Evolutionary conservation across 2,329 filamentous ascomycete species (phyloP), one percentile per base, ranked within the genome.

Genomic region (Phialocephala subalpina): DNA sequence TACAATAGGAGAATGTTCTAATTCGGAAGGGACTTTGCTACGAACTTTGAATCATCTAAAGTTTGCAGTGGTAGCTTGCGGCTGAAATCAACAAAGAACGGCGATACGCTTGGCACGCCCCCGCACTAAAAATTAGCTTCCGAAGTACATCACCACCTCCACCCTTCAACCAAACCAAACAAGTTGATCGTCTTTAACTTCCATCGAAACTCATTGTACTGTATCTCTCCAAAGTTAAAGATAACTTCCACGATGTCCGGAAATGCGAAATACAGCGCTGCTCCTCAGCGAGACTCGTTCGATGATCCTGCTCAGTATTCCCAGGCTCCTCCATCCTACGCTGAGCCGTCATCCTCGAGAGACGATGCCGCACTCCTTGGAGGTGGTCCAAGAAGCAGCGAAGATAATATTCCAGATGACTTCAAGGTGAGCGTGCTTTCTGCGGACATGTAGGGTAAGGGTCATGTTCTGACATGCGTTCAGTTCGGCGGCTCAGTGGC

Each of bases 391-490:
- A 89, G 94, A 74, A 86, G 85, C 77, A 94, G 94, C 79, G 89
- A 94, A 77, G 95, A 97, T 81, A 97, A 97, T 76, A 78, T 98
- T 53, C 95, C 95, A 1, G 95, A 98, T 82, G 95, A 98, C 80
- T 98, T 98, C 88, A 98, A 97, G 86, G 91, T 92, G 77, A 29
- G 49, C 22, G 52, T 8, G 5, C 12, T 8, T 47, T 25, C 16
- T 49, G 38, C 22, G 35, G 6, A 14, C 35, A 20, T 38, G 20
- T 45, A 53, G 45, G 22, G 36, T 22, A 59, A 35, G 53, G 62
- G 66, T 53, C 20, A 5, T 52, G 27, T 42, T 33, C 67, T 73
- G 53, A 73, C 47, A 33, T 59, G 58, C 12, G 27, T 59, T 3
- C 76, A 93, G 92, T 98, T 97, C 77, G 96, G 95, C 73, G 94